Percentiles rank a stretch among this genome's conserved stretches.
Evolutionary conservation across 192 early-diverging fungal genomes (phyloP).

Genomic region (Kickxella alabastrina): DNA sequence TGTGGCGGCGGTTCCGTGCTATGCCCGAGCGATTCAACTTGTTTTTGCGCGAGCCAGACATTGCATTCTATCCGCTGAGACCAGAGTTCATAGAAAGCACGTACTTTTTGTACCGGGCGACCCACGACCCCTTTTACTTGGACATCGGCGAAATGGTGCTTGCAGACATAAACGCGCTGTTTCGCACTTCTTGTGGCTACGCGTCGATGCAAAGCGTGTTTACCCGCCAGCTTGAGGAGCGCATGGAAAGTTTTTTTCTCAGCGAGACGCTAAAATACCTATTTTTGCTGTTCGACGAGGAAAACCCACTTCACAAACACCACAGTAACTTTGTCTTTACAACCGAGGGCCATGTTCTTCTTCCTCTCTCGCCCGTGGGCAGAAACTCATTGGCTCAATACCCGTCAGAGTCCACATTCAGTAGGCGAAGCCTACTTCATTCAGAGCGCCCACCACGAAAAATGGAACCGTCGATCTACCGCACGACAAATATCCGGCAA

Average conservation of each 20-base stretch:
- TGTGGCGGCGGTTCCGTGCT: constrained; percentile 82
- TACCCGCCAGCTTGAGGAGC: constrained; percentile 62
- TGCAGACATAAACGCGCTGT: constrained; percentile 67
- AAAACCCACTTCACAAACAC: constrained; percentile 65
- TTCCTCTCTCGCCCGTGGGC: constrained; percentile 30
- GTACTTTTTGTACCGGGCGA: constrained; percentile 89
- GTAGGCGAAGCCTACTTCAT: constrained; percentile 25
- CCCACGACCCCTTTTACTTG: constrained; percentile 85
- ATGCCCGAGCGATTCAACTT: constrained; percentile 89
- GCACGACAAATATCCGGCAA: constrained; percentile 20
- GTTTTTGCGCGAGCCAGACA: constrained; percentile 56
- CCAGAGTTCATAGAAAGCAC: constrained; percentile 95
- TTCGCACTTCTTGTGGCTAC: constrained; percentile 79
- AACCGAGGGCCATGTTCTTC: constrained; percentile 58
- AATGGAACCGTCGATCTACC: constrained; percentile 14
- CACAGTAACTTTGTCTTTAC: constrained; percentile 86
- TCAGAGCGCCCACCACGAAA: constrained; percentile 12
- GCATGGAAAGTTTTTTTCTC: constrained; percentile 94
- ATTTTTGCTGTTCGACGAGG: constrained; percentile 87
- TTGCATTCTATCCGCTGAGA: constrained; percentile 76
- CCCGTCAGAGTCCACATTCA: constrained; percentile 25
- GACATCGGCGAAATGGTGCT: constrained; percentile 85
- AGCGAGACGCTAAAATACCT: constrained; percentile 96
- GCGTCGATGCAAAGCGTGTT: constrained; percentile 64
- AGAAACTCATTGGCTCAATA: constrained; percentile 25